A percentile compares a stretch with the other conserved stretches of the same genome.
Evolutionary conservation across 208 protist species (phyloP).

Genomic region (Leishmania lainsoni): DNA sequence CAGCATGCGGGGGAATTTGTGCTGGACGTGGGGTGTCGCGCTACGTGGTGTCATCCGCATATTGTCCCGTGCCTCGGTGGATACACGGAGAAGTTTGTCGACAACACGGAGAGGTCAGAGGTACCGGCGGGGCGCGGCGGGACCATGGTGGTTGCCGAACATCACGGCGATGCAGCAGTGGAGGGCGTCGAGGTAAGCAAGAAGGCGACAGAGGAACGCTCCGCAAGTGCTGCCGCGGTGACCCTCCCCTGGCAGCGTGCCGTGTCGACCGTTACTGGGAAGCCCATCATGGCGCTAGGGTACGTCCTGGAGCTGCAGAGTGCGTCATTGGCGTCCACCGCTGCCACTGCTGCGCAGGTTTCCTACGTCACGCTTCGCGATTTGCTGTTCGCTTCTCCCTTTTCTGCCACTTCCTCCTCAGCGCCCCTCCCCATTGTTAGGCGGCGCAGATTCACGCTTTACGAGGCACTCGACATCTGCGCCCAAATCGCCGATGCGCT

Average conservation of each 20-base stretch:
- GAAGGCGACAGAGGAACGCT: neutral
- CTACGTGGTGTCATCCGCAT: conserved; percentile 67
- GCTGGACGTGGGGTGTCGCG: conserved; percentile 54
- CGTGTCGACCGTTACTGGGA: neutral
- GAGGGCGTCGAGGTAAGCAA: neutral
- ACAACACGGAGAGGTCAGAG: neutral
- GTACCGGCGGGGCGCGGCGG: neutral
- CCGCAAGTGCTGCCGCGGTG: neutral
- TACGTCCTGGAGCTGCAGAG: conserved; percentile 36
- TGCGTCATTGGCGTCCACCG: neutral
- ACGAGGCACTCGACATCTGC: conserved; percentile 50
- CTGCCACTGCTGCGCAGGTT: neutral
- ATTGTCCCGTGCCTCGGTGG: conserved; percentile 57
- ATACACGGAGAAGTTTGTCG: conserved; percentile 62
- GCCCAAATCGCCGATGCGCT: conserved; percentile 64
- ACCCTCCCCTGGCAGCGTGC: conserved; percentile 16
- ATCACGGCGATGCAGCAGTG: neutral
- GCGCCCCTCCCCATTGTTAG: conserved; percentile 40
- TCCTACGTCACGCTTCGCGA: conserved; percentile 34
- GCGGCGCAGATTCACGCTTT: conserved; percentile 40
- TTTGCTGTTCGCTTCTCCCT: conserved; percentile 37
- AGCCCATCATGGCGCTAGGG: conserved; percentile 42
- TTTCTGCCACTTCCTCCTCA: conserved; percentile 13
- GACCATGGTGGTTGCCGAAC: neutral
- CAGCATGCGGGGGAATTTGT: conserved; percentile 50